Evolutionary conservation across 2,329 filamentous ascomycete species (phyloP), one percentile per base, ranked within the genome.

Genomic region (Elsinoe ampelina): DNA sequence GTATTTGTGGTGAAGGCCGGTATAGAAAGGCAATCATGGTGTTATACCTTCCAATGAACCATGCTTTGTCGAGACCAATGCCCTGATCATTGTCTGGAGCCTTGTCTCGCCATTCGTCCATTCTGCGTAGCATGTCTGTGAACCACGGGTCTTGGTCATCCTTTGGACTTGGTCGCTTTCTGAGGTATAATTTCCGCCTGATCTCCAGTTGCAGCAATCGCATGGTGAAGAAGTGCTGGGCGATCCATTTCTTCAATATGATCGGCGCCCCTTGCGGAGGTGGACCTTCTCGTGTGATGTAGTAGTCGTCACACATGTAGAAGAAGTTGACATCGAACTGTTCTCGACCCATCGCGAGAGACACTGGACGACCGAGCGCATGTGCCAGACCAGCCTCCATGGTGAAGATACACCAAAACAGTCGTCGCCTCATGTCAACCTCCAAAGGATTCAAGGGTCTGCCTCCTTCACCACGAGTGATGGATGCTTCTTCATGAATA

Each of bases 201-300:
- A 96, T 93, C 70, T 97, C 92, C 12, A 91, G 82, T 68, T 96
- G 91, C 11, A 91, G 75, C 58, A 95, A 72, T 57, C 89, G 80
- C 89, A 96, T 95, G 67, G 88, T 92, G 75, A 90, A 90, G 65
- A 95, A 93, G 68, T 98, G 92, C 60, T 96, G 90, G 2, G 89
- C 85, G 22, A 95, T 84, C 64, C 88, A 82, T 70, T 98, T 98
- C 67, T 87, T 89, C 62, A 91, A 79, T 36, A 87, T 89, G 1
- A 81, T 78, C 4, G 85, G 85, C 1, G 85, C 87, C 10, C 75
- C 78, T 0, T 84, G 79, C 19, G 83, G 74, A 57, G 96, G 86
- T 10, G 48, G 32, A 2, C 89, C 91, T 34, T 85, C 77, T 1
- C 81, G 76, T 1, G 85, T 91, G 63, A 98, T 96, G 69, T 86